Conservation (phyloP, 2,329 filamentous ascomycete genomes). For the Alternaria burnsii region DNA sequence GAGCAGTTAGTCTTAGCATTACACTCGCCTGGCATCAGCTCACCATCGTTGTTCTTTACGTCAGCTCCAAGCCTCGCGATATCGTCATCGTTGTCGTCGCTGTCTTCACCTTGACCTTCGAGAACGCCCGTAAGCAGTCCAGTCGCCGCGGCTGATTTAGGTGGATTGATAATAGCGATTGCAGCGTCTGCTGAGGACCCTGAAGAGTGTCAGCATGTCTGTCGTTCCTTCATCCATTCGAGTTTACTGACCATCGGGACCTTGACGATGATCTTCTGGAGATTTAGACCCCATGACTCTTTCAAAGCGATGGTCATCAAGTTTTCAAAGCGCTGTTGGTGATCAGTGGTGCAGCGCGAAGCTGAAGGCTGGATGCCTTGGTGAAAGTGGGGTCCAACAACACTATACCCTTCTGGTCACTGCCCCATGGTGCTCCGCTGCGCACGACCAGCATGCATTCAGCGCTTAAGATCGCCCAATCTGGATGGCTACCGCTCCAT, state of each 20-base stretch:
- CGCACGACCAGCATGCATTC: not conserved
- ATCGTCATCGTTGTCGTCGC: constrained; percentile 59
- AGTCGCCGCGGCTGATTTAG: constrained; percentile 46
- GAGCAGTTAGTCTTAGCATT: constrained; percentile 16
- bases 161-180: constrained; percentile 43
- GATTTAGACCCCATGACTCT: constrained; percentile 51
- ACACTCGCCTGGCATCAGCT: not conserved
- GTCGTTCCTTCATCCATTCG: not conserved
- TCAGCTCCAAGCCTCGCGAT: constrained; percentile 48
- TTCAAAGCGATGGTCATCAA: constrained; percentile 2
- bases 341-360: not conserved
- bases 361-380: not conserved
- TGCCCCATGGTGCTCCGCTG: not conserved
- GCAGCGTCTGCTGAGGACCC: constrained; percentile 35
- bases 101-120: constrained; percentile 58
- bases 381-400: not conserved
- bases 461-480: not conserved
- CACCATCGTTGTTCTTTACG: constrained; percentile 37
- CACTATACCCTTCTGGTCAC: not conserved
- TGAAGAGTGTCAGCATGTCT: constrained; percentile 31
- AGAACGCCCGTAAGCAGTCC: constrained; percentile 48
- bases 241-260: constrained; percentile 40
- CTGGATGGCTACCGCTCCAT: too few relatives aligned
- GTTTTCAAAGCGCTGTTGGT: not conserved
- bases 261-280: constrained; percentile 47